Base-by-base conservation (phyloP, 352 stramenopile species). In the Phytophthora kernoviae region DNA sequence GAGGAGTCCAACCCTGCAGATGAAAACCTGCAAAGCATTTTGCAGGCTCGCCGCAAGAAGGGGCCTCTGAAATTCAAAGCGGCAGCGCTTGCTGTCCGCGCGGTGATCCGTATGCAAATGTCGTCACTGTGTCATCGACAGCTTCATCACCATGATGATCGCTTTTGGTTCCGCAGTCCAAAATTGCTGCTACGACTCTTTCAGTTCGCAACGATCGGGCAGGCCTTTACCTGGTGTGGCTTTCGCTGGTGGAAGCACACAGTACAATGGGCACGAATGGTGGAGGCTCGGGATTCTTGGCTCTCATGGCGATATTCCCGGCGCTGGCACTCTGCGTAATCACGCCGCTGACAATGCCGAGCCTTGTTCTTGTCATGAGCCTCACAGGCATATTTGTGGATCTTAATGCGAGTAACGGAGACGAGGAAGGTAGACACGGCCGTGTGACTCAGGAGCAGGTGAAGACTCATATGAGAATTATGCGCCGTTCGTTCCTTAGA, bases 361-460 rank as follows among this genome's bases (percentile, higher is more conserved):
- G 83, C 24, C 70, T 96, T 24, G 87, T 96, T n/a, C 66, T 94
- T 0, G 83, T 96, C 40, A 88, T 96, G 81, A 93, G 84, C 54
- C 66, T 96, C 9, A 93, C 87, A 0, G 87, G 87, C 17, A 93
- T 94, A 55, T 96, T 94, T 44, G 84, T 90, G 10, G 84, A 96
- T 22, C 71, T 94, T 24, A 94, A 93, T 36, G 70, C 62, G 12
- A 65, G 18, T 15, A 74, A 65, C 18, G 51, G 49, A 5, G 55
- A 48, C n/a, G 44, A 63, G 18, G 54, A 58, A 55, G 53, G 40
- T 4, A 68, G 63, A 1, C 61, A 65, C 17, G 54, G 58, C 24
- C 66, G 58, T n/a, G 62, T 71, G 15, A 69, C 68, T 0, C 64
- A 82, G 21, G 69, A 73, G 24, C 54, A 87, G 33, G 73, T 84